A percentile compares a stretch with the other conserved stretches of the same genome.
Conservation (phyloP, 129 eudicot species). For the Mikania micrantha region DNA sequence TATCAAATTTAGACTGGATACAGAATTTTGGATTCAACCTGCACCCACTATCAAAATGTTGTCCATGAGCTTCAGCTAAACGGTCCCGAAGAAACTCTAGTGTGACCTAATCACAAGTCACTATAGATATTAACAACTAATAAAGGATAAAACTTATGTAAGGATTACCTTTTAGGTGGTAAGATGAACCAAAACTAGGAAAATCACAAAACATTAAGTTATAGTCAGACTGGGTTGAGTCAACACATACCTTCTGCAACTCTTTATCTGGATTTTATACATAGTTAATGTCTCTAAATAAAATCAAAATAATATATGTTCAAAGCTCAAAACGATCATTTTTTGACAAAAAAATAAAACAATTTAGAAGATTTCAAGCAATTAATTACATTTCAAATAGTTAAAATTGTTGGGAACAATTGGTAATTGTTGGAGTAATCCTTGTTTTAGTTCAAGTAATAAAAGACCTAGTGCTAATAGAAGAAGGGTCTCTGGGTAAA, state of each 20-base stretch:
- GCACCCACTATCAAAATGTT: slow-evolving; percentile 86
- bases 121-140: not conserved
- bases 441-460: too few species aligned
- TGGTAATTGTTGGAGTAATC: too few species aligned
- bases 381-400: not conserved
- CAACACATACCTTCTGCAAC: not conserved
- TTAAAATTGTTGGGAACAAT: too few species aligned
- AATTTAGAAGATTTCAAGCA: not conserved
- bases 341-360: too few species aligned
- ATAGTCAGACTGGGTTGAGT: not conserved
- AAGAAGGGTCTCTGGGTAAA: too few species aligned
- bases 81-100: slow-evolving; percentile 48
- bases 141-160: not conserved
- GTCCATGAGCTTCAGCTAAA: slow-evolving; percentile 76
- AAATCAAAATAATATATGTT: too few species aligned
- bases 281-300: not conserved
- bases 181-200: not conserved
- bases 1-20: slow-evolving; percentile 45
- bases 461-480: too few species aligned
- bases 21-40: slow-evolving; percentile 60
- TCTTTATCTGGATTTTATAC: not conserved
- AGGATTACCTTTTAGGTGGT: not conserved
- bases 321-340: too few species aligned
- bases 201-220: not conserved
- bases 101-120: slow-evolving; percentile 43